A percentile compares a stretch with the other conserved stretches of the same genome.
These are phyloP conservation scores for Diddensiella transvaalensis DNA, from an alignment of 805 yeast genomes.

Conservation along the genomic window DNA sequence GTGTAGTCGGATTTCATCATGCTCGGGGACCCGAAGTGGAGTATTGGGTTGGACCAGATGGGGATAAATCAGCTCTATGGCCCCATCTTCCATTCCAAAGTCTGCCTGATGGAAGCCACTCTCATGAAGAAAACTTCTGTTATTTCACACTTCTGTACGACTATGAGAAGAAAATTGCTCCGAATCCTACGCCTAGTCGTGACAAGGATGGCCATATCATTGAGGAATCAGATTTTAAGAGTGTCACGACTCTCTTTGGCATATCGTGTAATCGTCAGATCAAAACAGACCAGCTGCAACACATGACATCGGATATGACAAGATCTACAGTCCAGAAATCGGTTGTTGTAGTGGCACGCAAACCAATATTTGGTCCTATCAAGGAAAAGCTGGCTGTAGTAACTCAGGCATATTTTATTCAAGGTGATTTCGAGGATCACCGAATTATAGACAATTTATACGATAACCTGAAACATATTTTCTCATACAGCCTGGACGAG, in stretches of 20 bases:
- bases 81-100: constrained; percentile 91
- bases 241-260: constrained; percentile 78
- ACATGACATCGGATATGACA: constrained; percentile 60
- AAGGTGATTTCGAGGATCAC: constrained; percentile 69
- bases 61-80: constrained; percentile 54
- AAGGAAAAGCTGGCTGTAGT: constrained; percentile 88
- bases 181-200: constrained; percentile 39
- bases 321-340: constrained; percentile 90
- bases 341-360: constrained; percentile 76
- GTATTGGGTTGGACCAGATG: constrained; percentile 66
- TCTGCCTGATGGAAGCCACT: constrained; percentile 92
- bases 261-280: constrained; percentile 91
- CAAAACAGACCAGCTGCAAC: constrained; percentile 54
- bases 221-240: constrained; percentile 38
- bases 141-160: constrained; percentile 82
- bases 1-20: constrained; percentile 92
- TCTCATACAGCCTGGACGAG: constrained; percentile 41
- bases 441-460: constrained; percentile 64
- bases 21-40: constrained; percentile 91
- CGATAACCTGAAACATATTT: constrained; percentile 48
- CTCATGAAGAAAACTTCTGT: constrained; percentile 89
- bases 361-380: constrained; percentile 81
- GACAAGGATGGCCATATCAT: constrained; percentile 39
- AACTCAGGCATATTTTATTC: constrained; percentile 80
- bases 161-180: constrained; percentile 43